These are phyloP conservation scores for Trichophyton rubrum DNA, from an alignment of 2,329 filamentous ascomycete species.

Conservation along the genomic window DNA sequence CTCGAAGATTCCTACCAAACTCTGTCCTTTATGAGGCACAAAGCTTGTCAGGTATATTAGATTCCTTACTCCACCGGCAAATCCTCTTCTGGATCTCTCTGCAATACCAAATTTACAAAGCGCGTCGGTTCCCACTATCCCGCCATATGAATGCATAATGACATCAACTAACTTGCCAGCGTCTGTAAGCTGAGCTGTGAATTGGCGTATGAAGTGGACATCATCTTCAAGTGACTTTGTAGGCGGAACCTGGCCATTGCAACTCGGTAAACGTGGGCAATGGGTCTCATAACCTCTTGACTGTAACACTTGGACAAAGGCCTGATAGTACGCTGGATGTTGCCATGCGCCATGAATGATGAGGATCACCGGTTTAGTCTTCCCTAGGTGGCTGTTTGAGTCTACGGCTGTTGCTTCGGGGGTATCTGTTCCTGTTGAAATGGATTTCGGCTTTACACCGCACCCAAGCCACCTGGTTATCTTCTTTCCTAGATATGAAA, in stretches of 20 bases:
- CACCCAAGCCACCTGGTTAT: neutral
- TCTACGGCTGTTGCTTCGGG: neutral
- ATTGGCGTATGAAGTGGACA: slow-evolving; percentile 17
- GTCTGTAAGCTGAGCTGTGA: slow-evolving; percentile 20
- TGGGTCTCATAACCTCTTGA: slow-evolving; percentile 19
- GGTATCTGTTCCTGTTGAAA: neutral
- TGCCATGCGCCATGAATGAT: slow-evolving; percentile 31
- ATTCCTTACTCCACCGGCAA: slow-evolving; percentile 22
- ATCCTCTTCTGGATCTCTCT: slow-evolving; percentile 19
- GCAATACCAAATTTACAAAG: slow-evolving; percentile 19
- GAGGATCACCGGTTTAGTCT: slow-evolving; percentile 22
- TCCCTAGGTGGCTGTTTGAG: neutral
- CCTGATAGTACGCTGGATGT: slow-evolving; percentile 18
- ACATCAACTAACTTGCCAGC: slow-evolving; percentile 25
- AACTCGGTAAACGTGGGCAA: slow-evolving; percentile 9
- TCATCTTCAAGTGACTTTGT: slow-evolving; percentile 18
- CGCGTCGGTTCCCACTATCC: slow-evolving; percentile 21
- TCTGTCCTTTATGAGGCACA: slow-evolving; percentile 7
- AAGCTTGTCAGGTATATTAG: slow-evolving; percentile 19
- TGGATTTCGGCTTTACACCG: neutral
- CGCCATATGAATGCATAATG: slow-evolving; percentile 27
- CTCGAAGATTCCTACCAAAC: slow-evolving; percentile 5
- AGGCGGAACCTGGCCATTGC: slow-evolving; percentile 5
- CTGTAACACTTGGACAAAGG: slow-evolving; percentile 21
- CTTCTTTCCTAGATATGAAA: neutral